phyloP scores from a whole-genome alignment of 352 stramenopile genomes.

The Phytophthora pseudosyringae region DNA sequence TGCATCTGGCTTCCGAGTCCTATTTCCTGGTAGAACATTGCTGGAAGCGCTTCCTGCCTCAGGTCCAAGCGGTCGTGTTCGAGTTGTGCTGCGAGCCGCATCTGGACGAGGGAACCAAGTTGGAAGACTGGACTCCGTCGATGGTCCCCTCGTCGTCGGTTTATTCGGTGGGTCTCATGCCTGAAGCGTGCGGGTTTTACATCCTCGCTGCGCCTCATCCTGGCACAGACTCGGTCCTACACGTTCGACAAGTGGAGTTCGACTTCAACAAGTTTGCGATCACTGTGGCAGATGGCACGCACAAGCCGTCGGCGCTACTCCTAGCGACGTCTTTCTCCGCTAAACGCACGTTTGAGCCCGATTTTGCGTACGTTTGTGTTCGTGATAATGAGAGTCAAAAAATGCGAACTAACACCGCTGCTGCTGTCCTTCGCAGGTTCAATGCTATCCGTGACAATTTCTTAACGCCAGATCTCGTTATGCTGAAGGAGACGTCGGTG shows the following conservation, averaged over 20 bases:
- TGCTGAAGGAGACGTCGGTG: slow-evolving; percentile 54
- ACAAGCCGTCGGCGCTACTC: slow-evolving; percentile 54
- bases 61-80: slow-evolving; percentile 64
- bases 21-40: slow-evolving; percentile 56
- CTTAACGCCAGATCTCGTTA: slow-evolving; percentile 50
- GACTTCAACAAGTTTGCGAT: slow-evolving; percentile 58
- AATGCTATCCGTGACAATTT: slow-evolving; percentile 64
- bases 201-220: slow-evolving; percentile 40
- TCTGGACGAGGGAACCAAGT: slow-evolving; percentile 49
- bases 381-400: neutral
- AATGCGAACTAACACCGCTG: neutral
- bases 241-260: slow-evolving; percentile 69
- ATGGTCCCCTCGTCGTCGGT: slow-evolving; percentile 17
- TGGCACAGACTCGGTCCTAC: slow-evolving; percentile 17
- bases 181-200: slow-evolving; percentile 58
- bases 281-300: slow-evolving; percentile 54
- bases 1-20: slow-evolving; percentile 35
- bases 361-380: slow-evolving; percentile 44
- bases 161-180: slow-evolving; percentile 48
- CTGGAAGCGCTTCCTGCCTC: slow-evolving; percentile 63
- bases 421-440: slow-evolving; percentile 39
- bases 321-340: slow-evolving; percentile 49
- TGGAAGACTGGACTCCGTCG: slow-evolving; percentile 49
- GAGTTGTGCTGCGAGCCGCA: slow-evolving; percentile 60
- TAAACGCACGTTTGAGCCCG: slow-evolving; percentile 47